Percentiles rank a stretch among this genome's conserved stretches.
These are phyloP conservation scores for Penicillium nucicola DNA, from an alignment of 495 filamentous ascomycete genomes.

Conservation along the genomic window DNA sequence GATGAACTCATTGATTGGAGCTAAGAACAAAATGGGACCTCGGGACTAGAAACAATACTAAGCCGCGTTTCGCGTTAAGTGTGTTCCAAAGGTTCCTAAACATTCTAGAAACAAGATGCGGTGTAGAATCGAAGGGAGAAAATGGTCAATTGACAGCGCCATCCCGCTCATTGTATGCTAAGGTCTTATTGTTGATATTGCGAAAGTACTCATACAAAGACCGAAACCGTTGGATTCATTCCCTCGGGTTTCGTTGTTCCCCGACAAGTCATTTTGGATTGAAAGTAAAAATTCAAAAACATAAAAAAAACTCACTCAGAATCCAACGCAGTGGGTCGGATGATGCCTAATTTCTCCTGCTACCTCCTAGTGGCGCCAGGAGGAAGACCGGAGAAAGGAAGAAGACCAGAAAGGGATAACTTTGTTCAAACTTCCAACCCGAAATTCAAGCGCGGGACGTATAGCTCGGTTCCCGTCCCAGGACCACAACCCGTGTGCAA, in stretches of 20 bases:
- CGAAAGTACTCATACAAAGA: background rate
- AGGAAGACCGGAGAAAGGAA: too few species aligned
- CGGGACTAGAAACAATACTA: background rate
- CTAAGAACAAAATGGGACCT: background rate
- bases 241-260: background rate
- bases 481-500: background rate
- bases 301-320: background rate
- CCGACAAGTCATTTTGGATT: background rate
- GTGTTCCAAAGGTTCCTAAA: too few species aligned
- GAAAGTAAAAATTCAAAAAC: too few species aligned
- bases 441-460: slow-evolving; percentile 3
- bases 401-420: background rate
- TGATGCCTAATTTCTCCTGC: background rate
- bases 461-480: background rate
- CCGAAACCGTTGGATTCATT: background rate
- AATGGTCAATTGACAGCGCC: background rate
- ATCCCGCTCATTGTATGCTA: background rate
- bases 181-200: background rate
- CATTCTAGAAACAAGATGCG: background rate
- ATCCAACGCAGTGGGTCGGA: background rate
- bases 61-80: background rate
- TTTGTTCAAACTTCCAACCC: background rate
- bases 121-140: background rate
- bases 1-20: slow-evolving; percentile 3
- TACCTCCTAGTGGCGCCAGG: background rate